Base-by-base conservation (phyloP, 2,329 filamentous ascomycete species). In the Exophiala aquamarina region DNA sequence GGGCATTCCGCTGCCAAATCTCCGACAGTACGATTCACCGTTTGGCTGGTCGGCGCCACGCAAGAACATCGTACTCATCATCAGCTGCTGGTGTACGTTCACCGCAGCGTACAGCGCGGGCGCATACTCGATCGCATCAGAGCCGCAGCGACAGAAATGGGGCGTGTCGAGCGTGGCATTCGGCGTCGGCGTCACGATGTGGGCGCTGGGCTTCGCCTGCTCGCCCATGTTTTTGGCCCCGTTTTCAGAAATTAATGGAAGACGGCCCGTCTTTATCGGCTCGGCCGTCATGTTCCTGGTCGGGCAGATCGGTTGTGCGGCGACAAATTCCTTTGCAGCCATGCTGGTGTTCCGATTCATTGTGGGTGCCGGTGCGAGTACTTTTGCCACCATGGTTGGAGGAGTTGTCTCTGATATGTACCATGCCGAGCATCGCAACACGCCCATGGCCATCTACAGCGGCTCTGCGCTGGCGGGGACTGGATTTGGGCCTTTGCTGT, bases 321-420 rank as follows among this genome's bases (percentile, higher is more conserved):
- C 88, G 0, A 87, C 89, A 4, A 73, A 75, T 0, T 79, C 79
- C 2, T 81, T 87, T 53, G 79, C 79, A 0, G 89, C 86, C 2
- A 86, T 95, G 78, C 66, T 95, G 1, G 52, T 55, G 13, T 79
- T 83, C 0, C 80, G 91, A 1, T 87, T 95, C 63, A 75, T 93
- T 37, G 78, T 83, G 8, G 91, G 91, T 1, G 81, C 83, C n/a
- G 87, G 87, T 5, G 84, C 41, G 18, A 71, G 68, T 64, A 82
- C 79, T 0, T 95, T 94, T 63, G 89, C 86, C 35, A 93, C 89
- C 17, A 91, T 95, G 77, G 86, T 95, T 0, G 91, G 91, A n/a
- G 91, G 91, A 3, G 87, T 96, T 3, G 85, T 96, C 32, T 86
- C 86, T 41, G 91, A 96, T 61, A 79, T 95, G 49, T 95, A 90